These are phyloP conservation scores for Sporisorium scitamineum DNA, from an alignment of 1,284 basidiomycete genomes.

Conservation along the genomic window DNA sequence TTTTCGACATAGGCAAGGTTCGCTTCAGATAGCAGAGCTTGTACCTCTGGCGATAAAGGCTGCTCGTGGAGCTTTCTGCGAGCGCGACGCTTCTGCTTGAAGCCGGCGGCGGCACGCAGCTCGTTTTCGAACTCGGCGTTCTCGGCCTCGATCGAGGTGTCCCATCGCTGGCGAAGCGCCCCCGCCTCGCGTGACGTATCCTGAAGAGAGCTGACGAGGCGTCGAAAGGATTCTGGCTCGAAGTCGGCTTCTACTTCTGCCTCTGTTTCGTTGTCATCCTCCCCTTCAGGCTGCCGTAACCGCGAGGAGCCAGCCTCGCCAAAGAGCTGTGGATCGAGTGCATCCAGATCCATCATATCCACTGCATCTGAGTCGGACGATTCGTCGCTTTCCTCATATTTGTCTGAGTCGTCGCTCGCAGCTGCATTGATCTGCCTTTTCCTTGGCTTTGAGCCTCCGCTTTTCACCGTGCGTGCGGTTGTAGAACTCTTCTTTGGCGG, in stretches of 20 bases:
- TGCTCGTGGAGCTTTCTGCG: conserved; percentile 43
- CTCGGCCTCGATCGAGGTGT: conserved; percentile 59
- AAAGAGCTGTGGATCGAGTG: conserved; percentile 20
- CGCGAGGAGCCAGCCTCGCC: not conserved
- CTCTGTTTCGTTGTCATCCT: not conserved
- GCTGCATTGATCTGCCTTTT: not conserved
- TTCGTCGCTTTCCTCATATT: conserved; percentile 13
- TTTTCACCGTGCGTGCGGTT: not conserved
- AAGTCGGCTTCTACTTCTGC: conserved; percentile 41
- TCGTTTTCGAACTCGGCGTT: conserved; percentile 63
- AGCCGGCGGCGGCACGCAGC: conserved; percentile 57
- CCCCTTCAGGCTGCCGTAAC: not conserved
- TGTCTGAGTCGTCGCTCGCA: conserved; percentile 16
- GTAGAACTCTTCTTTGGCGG: conserved; percentile 9
- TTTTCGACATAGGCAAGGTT: conserved; percentile 86
- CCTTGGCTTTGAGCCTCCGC: not conserved
- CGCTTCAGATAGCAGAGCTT: conserved; percentile 83
- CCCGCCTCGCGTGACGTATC: conserved; percentile 45
- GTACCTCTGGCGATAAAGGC: conserved; percentile 82
- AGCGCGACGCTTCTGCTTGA: conserved; percentile 44
- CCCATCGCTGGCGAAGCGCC: conserved; percentile 50
- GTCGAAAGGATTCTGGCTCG: conserved; percentile 52
- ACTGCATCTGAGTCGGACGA: not conserved
- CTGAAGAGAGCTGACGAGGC: conserved; percentile 53
- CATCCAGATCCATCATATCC: conserved; percentile 10